Base-by-base conservation (phyloP, 1,284 basidiomycete genomes). In the Sanghuangporus sanghuang region DNA sequence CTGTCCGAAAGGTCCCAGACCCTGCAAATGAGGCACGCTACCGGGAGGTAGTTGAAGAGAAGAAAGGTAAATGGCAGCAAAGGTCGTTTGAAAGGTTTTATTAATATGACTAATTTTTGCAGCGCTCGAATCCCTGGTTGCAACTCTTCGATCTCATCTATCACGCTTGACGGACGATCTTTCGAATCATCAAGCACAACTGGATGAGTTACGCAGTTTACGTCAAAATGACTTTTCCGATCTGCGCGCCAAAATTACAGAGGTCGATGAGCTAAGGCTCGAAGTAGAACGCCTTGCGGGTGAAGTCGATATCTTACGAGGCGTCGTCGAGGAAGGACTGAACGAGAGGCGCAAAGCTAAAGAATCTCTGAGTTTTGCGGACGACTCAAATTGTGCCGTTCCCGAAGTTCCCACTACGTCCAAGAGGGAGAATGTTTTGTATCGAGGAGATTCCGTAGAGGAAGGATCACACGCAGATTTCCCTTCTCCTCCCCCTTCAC, bases 281-380 rank as follows among this genome's bases (percentile, higher is more conserved):
- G 87, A 92, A 68, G 88, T 93, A 3, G 90, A 92, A 70, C 77
- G 89, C 36, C 81, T 96, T 3, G 86, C 84, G 0, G 85, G 85
- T 2, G 93, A 96, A 73, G 90, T 95, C 1, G 87, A 90, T 64
- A 87, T 90, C 3, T 78, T 95, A n/a, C 81, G 88, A 18, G 87
- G 85, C 0, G 87, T 95, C 0, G 90, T 95, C 0, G 92, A 94
- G 71, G 87, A 93, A 64, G 92, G 92, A 0, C 77, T 95, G 52
- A 82, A 85, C 60, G 90, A 92, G 68, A 77, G 91, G 27, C 78
- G 87, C 12, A 73, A 71, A 56, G 72, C 71, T 7, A 72, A 76
- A 60, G 75, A 78, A 16, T 52, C 60, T 18, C 36, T 59, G n/a
- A 46, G 56, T 14, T 40, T 54, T n/a, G 42, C 44, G 18, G 48